phyloP scores from a whole-genome alignment of 2,329 filamentous ascomycete species.

The Paracamarosporium sp. region DNA sequence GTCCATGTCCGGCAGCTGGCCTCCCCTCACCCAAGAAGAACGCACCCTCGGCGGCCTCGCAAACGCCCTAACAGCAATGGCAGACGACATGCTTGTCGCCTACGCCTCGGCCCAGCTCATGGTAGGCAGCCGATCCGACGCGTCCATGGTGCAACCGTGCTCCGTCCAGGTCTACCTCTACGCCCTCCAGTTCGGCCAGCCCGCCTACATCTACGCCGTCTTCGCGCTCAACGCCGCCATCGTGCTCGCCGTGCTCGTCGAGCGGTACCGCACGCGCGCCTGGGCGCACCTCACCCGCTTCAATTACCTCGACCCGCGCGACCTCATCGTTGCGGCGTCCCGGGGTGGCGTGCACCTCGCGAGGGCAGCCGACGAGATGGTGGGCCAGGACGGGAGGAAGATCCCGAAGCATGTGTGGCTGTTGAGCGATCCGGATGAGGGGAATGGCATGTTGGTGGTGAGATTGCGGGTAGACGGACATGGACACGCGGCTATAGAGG shows the following conservation, averaged over 20 bases:
- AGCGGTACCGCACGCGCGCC: constrained; percentile 29
- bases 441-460: constrained; percentile 29
- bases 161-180: constrained; percentile 23
- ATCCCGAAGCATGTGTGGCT: constrained; percentile 28
- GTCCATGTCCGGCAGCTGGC: constrained; percentile 16
- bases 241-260: constrained; percentile 28
- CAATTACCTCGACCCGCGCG: constrained; percentile 37
- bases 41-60: constrained; percentile 32
- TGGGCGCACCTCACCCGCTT: constrained; percentile 32
- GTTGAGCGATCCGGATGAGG: constrained; percentile 31
- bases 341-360: constrained; percentile 28
- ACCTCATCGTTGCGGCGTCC: constrained; percentile 35
- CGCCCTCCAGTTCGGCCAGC: constrained; percentile 32
- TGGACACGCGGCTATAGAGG: constrained; percentile 27
- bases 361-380: constrained; percentile 24
- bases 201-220: constrained; percentile 36
- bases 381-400: constrained; percentile 16
- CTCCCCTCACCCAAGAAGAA: constrained; percentile 22
- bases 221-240: constrained; percentile 34
- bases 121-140: constrained; percentile 28
- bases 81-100: constrained; percentile 35
- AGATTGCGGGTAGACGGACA: constrained; percentile 24
- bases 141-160: constrained; percentile 4
- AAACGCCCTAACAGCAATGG: constrained; percentile 32
- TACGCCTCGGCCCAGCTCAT: constrained; percentile 46